A percentile compares a stretch with the other conserved stretches of the same genome.
These are phyloP conservation scores for Berkeleyomyces basicola DNA, from an alignment of 2,329 filamentous ascomycete species.

Conservation along the genomic window DNA sequence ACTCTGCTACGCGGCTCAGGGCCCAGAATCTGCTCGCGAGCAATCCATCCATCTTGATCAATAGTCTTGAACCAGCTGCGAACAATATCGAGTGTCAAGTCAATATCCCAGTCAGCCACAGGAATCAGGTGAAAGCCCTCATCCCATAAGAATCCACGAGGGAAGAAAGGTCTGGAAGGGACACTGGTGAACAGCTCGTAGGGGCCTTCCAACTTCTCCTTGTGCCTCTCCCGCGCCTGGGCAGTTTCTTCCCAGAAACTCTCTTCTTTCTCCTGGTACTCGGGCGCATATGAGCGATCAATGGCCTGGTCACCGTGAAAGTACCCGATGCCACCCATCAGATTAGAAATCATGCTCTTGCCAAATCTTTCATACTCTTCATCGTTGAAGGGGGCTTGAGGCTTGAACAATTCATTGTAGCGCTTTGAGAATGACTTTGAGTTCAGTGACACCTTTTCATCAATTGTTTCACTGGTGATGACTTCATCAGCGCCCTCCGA, in stretches of 20 bases:
- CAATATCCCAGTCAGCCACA: constrained; percentile 85
- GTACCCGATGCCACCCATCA: constrained; percentile 87
- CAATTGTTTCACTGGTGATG: constrained; percentile 45
- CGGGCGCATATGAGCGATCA: constrained; percentile 77
- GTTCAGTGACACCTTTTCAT: constrained; percentile 48
- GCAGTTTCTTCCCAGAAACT: constrained; percentile 90
- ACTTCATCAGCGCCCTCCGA: constrained; percentile 50
- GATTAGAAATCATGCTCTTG: constrained; percentile 82
- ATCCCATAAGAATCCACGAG: constrained; percentile 92
- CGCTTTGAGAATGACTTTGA: constrained; percentile 55
- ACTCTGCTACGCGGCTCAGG: constrained; percentile 88
- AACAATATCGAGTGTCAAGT: constrained; percentile 72
- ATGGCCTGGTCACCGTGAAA: constrained; percentile 81
- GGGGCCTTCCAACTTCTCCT: constrained; percentile 59
- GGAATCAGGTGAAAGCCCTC: constrained; percentile 92
- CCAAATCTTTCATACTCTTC: constrained; percentile 64
- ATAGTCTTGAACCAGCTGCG: constrained; percentile 93
- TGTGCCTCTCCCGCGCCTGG: constrained; percentile 52
- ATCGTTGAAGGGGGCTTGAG: constrained; percentile 58
- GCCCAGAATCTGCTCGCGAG: constrained; percentile 86
- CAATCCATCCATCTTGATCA: constrained; percentile 96
- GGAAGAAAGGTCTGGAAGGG: constrained; percentile 89
- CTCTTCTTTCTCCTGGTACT: constrained; percentile 90
- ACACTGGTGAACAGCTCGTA: constrained; percentile 82
- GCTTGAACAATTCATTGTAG: constrained; percentile 52